Conservation (phyloP, 2,329 filamentous ascomycete species). For the Orbilia blumenaviensis region DNA sequence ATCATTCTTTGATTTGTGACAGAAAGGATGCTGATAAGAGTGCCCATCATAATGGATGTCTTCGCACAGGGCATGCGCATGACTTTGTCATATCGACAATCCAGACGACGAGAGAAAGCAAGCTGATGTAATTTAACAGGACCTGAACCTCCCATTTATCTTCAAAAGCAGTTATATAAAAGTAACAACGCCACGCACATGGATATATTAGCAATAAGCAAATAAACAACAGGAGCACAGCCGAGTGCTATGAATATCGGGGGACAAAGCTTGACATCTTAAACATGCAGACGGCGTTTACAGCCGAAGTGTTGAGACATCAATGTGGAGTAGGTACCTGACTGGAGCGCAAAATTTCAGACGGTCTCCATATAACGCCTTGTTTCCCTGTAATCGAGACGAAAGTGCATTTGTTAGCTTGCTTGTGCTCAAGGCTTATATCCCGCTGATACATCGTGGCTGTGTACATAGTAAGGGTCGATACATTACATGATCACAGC, state of each 20-base stretch:
- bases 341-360: conserved; percentile 58
- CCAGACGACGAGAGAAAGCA: not conserved
- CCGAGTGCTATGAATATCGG: conserved; percentile 19
- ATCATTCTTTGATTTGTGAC: not conserved
- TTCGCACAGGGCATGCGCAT: not conserved
- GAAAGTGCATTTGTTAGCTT: not conserved
- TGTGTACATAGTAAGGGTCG: not conserved
- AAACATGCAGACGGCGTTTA: conserved; percentile 17
- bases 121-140: not conserved
- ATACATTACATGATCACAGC: not conserved
- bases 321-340: not conserved
- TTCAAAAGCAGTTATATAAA: conserved; percentile 18
- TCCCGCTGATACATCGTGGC: not conserved
- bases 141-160: not conserved
- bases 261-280: not conserved
- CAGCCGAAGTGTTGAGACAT: conserved; percentile 15
- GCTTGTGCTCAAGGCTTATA: not conserved
- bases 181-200: conserved; percentile 38
- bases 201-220: conserved; percentile 34
- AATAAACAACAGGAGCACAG: conserved; percentile 12
- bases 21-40: not conserved
- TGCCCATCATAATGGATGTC: not conserved
- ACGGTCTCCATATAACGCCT: conserved; percentile 82
- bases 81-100: not conserved
- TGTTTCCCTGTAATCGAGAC: conserved; percentile 70